Evolutionary conservation across 2,329 filamentous ascomycete species (phyloP).

Genomic region (Coniochaeta prunicola): DNA sequence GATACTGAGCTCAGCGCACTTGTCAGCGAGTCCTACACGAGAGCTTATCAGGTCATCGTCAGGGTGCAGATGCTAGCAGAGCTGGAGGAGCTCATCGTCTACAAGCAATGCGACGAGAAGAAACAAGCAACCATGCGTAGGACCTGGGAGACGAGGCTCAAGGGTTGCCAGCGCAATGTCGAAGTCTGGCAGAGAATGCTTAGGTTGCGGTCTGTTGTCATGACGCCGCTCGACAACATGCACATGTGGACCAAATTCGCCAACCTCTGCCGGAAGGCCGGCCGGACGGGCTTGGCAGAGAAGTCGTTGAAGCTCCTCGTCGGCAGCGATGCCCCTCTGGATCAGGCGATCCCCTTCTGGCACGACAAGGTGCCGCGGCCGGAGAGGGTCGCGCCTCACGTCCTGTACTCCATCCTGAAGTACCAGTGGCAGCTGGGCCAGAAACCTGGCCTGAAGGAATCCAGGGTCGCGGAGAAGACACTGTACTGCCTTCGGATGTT

Average conservation of each 20-base stretch:
- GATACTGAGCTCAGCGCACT: slow-evolving; percentile 94
- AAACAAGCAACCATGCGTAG: slow-evolving; percentile 86
- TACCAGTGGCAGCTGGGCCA: slow-evolving; percentile 89
- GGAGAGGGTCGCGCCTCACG: slow-evolving; percentile 59
- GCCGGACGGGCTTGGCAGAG: slow-evolving; percentile 88
- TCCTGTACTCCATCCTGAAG: slow-evolving; percentile 95
- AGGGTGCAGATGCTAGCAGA: slow-evolving; percentile 98
- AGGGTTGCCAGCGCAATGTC: slow-evolving; percentile 92
- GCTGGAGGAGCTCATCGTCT: slow-evolving; percentile 93
- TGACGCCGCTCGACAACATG: slow-evolving; percentile 86
- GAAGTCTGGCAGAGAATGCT: slow-evolving; percentile 99
- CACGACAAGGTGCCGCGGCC: slow-evolving; percentile 24
- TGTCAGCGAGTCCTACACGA: slow-evolving; percentile 96
- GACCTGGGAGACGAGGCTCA: slow-evolving; percentile 92
- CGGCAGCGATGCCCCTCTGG: slow-evolving; percentile 51
- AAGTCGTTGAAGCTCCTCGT: slow-evolving; percentile 91
- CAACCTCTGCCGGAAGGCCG: slow-evolving; percentile 94
- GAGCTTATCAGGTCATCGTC: slow-evolving; percentile 96
- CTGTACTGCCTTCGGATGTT: slow-evolving; percentile 54
- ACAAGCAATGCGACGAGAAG: slow-evolving; percentile 87
- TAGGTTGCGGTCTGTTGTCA: slow-evolving; percentile 85
- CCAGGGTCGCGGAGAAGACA: slow-evolving; percentile 43
- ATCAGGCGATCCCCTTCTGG: slow-evolving; percentile 55
- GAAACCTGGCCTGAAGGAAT: slow-evolving; percentile 34
- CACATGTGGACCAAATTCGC: slow-evolving; percentile 99